Base-by-base conservation (phyloP, 2,329 filamentous ascomycete genomes). In the Aureobasidium sp. region DNA sequence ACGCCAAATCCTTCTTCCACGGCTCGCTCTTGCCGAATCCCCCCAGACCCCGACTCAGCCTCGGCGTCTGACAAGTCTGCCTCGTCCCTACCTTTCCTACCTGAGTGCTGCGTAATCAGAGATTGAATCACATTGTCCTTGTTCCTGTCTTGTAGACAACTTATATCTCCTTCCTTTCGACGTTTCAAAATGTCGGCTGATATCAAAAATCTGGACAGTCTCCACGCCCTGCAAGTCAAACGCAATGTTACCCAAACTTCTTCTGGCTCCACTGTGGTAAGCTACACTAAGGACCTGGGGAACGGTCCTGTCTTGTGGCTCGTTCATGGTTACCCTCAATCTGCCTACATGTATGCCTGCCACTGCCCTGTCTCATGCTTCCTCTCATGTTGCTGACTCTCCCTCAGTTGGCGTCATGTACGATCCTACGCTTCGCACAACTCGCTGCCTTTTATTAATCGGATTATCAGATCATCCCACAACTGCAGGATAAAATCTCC, bases 281-380 rank as follows among this genome's bases (percentile, higher is more conserved):
- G 70, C 65, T 74, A 70, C 66, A 68, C 66, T 26, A 69, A 71
- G 61, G 71, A 74, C 57, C 66, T 64, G 37, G 71, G 71, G 44
- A 67, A 67, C 0, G 72, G 71, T 9, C 67, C 70, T n/a, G 67
- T 80, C 46, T 64, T 80, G 13, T 75, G 75, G 48, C 67, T 79
- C 39, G 71, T 80, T 37, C 78, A 80, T 67, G 78, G 77, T 52
- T 80, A 78, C 66, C 78, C 77, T 5, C 76, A 80, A 66, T 74
- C 74, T 57, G 73, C 70, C 57, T 74, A 70, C 63, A 72, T 70
- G 69, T 69, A 62, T 58, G 67, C 67, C 47, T 67, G 63, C 68
- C 61, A 46, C 57, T 9, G 3, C 13, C 9, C 5, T 52, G 20
- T 39, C 32, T n/a, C 17, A 26, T 53, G 39, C 12, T 46, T 10